Conservation (phyloP, 441 rosid genomes). For the Macaranga tanarius region DNA sequence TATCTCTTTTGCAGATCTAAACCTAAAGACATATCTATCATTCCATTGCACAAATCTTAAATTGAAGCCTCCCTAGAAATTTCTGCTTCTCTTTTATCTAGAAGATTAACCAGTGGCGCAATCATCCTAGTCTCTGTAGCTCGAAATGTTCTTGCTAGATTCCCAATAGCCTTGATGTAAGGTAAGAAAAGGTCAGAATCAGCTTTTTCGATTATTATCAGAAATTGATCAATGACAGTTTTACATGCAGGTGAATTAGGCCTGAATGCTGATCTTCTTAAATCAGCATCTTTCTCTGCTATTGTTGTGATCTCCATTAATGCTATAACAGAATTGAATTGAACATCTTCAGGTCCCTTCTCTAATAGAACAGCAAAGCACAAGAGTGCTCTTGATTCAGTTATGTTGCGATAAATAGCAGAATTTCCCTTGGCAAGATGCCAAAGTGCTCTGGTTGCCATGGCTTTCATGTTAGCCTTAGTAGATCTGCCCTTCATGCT, state of each 20-base stretch:
- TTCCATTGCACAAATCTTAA: too few relatives aligned
- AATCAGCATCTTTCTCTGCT: conserved; percentile 74
- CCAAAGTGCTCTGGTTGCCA: conserved; percentile 94
- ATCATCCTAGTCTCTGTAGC: conserved; percentile 89
- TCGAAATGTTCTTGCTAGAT: conserved; percentile 77
- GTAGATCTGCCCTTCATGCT: conserved; percentile 66
- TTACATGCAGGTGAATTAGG: conserved; percentile 89
- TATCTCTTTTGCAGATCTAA: too few relatives aligned
- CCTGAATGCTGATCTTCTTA: conserved; percentile 87
- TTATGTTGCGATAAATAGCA: conserved; percentile 73
- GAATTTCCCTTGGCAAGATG: conserved; percentile 71
- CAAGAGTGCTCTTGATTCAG: conserved; percentile 92
- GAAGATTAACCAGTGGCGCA: conserved; percentile 66
- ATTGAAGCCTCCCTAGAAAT: conserved; percentile 60
- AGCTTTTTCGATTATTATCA: conserved; percentile 63
- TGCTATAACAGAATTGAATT: too few relatives aligned
- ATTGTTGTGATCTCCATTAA: conserved; percentile 86
- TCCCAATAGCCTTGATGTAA: conserved; percentile 75
- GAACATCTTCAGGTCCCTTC: conserved; percentile 67
- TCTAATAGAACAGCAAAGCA: conserved; percentile 84
- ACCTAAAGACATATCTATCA: too few relatives aligned
- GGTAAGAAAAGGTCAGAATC: conserved; percentile 74
- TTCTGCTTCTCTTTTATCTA: conserved; percentile 77
- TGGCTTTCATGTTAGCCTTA: conserved; percentile 80
- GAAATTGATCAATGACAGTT: conserved; percentile 77